Conservation (phyloP, 1,284 basidiomycete genomes). For the Cutaneotrichosporon sp. region DNA sequence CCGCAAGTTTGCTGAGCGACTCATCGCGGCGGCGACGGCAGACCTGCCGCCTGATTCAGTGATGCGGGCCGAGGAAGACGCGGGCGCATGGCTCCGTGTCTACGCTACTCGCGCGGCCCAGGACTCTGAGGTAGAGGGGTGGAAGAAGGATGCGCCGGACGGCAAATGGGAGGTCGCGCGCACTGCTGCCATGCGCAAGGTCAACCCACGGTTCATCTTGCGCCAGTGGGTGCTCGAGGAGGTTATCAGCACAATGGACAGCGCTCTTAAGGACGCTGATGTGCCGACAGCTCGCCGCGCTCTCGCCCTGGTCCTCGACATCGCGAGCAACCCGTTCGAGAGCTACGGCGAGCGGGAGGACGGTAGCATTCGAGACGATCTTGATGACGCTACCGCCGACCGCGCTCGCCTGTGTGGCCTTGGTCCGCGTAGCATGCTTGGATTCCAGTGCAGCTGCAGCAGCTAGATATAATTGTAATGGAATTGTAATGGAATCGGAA, state of each 20-base stretch:
- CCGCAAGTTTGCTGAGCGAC: conserved; percentile 56
- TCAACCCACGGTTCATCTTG: conserved; percentile 84
- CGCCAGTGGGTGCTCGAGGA: conserved; percentile 93
- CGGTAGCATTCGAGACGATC: conserved; percentile 63
- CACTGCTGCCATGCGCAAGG: conserved; percentile 47
- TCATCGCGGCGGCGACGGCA: conserved; percentile 57
- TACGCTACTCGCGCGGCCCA: conserved; percentile 64
- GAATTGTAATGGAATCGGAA: conserved; percentile 2
- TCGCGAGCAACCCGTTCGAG: conserved; percentile 77
- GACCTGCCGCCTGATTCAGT: conserved; percentile 56
- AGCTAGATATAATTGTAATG: conserved; percentile 56
- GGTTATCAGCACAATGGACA: conserved; percentile 70
- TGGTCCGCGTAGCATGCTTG: conserved; percentile 71
- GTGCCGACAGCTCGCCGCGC: conserved; percentile 29
- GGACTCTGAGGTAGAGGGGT: conserved; percentile 20
- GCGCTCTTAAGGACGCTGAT: conserved; percentile 62
- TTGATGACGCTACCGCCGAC: conserved; percentile 63
- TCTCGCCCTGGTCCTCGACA: conserved; percentile 47
- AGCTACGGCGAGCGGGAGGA: conserved; percentile 72
- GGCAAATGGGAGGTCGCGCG: conserved; percentile 42
- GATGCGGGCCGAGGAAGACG: conserved; percentile 57
- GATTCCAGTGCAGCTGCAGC: conserved; percentile 91
- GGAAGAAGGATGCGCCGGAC: conserved; percentile 12
- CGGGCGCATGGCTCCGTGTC: conserved; percentile 65
- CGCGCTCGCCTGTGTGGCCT: conserved; percentile 68